A percentile compares a stretch with the other conserved stretches of the same genome.
These are phyloP conservation scores for Paramyrothecium roridum DNA, from an alignment of 2,329 filamentous ascomycete genomes.

Conservation along the genomic window DNA sequence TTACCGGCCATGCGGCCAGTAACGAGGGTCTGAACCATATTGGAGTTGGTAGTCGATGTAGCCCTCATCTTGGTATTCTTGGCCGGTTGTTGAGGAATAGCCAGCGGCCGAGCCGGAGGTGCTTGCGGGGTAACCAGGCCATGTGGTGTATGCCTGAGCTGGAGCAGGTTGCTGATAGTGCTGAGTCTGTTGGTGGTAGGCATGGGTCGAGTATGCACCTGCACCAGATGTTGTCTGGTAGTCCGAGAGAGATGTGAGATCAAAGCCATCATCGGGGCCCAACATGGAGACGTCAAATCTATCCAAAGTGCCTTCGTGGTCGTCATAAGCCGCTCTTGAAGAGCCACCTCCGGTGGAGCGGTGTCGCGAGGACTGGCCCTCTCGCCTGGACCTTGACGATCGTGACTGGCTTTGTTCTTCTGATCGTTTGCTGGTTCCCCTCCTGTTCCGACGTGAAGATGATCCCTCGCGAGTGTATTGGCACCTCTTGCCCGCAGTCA, in stretches of 20 bases:
- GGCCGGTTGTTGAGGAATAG: constrained; percentile 8
- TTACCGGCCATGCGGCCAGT: constrained; percentile 8
- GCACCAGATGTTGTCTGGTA: constrained; percentile 10
- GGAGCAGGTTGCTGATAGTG: neutral
- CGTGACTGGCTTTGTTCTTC: constrained; percentile 12
- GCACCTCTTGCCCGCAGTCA: constrained; percentile 23
- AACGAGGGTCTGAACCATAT: constrained; percentile 10
- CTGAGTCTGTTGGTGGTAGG: constrained; percentile 1
- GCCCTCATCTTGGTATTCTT: constrained; percentile 15
- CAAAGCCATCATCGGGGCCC: constrained; percentile 26
- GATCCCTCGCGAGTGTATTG: constrained; percentile 31
- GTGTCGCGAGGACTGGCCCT: constrained; percentile 13
- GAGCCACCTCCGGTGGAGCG: constrained; percentile 12
- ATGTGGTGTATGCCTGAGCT: constrained; percentile 4
- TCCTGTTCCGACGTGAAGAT: constrained; percentile 24
- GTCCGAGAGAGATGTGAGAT: constrained; percentile 17
- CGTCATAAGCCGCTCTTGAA: constrained; percentile 10
- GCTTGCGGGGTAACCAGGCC: constrained; percentile 3
- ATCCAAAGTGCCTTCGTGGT: constrained; percentile 17
- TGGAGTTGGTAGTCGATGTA: constrained; percentile 13
- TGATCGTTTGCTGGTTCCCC: constrained; percentile 15
- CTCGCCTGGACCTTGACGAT: constrained; percentile 12
- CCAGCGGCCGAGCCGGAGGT: constrained; percentile 12
- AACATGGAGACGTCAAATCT: constrained; percentile 24
- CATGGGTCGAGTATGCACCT: constrained; percentile 11